Base-by-base conservation (phyloP, 2,329 filamentous ascomycete genomes). In the Verticillium nubilum region DNA sequence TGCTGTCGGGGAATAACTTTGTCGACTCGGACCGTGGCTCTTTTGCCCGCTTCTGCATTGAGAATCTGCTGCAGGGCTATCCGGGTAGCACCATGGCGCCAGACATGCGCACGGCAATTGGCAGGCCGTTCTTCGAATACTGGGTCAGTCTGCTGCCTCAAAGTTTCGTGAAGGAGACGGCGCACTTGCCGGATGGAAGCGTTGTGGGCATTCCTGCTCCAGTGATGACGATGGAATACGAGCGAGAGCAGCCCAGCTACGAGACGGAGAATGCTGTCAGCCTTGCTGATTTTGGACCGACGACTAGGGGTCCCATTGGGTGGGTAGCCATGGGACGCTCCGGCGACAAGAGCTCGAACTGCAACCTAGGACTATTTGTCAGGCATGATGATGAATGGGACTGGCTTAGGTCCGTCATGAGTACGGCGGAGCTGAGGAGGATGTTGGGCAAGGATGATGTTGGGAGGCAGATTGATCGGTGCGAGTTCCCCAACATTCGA, bases 401-500 rank as follows among this genome's bases (percentile, higher is more conserved):
- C 28, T 59, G 58, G 58, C 37, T 59, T 15, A 28, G 58, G 5
- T 33, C 52, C 35, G 26, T 56, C 0, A 23, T 56, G 35, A 50
- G 27, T 17, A 47, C 33, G 7, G 28, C 10, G 10, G 23, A 56
- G 35, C 15, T 47, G 5, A 25, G 25, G 6, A 23, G 33, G 23
- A 31, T 56, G 31, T 15, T 56, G 25, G 54, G 33, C 7, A 72
- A 78, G 42, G 69, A 73, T 53, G 73, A 72, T 62, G 27, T 29
- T 12, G 52, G 52, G 26, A 53, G n/a, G 12, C 27, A 31, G 67
- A 69, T 81, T 4, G 78, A 81, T 64, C 67, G 80, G 10, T 76
- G 80, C n/a, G 79, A 81, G 67, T 77, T 82, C 57, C 69, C 73
- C 0, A 64, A 70, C 3, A 72, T 81, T 0, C 66, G 66, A 35